A percentile compares a stretch with the other conserved stretches of the same genome.
Conservation (phyloP, 164 flowering plant genomes). For the Aristolochia fimbriata region DNA sequence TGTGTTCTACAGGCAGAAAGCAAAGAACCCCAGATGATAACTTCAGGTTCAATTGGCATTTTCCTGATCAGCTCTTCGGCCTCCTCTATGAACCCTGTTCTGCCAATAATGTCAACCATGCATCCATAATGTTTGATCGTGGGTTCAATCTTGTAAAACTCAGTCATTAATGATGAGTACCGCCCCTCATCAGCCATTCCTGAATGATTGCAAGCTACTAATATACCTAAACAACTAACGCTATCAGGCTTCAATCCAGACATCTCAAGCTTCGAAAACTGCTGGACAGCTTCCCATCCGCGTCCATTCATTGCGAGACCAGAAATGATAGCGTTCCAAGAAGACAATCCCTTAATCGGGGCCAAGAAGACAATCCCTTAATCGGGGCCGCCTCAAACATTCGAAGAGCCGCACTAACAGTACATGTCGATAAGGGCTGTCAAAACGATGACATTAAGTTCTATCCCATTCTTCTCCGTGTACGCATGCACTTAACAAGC, state of each 20-base stretch:
- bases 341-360: constrained; percentile 45
- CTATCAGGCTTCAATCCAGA: constrained; percentile 37
- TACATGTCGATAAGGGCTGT: constrained; percentile 76
- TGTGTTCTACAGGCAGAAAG: constrained; percentile 47
- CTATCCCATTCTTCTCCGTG: constrained; percentile 28
- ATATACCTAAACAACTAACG: constrained; percentile 52
- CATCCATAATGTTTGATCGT: constrained; percentile 58
- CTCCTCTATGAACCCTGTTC: constrained; percentile 48
- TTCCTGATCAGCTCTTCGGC: constrained; percentile 46
- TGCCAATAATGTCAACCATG: constrained; percentile 54
- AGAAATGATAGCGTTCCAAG: constrained; percentile 71
- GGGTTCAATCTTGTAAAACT: constrained; percentile 40
- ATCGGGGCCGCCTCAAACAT: constrained; percentile 28
- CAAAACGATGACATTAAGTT: constrained; percentile 35
- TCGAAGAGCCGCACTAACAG: constrained; percentile 52
- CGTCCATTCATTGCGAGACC: constrained; percentile 67
- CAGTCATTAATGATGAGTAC: constrained; percentile 36
- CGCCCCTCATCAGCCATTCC: constrained; percentile 45
- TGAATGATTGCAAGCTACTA: constrained; percentile 63
- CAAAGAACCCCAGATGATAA: constrained; percentile 53
- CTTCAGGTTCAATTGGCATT: constrained; percentile 53
- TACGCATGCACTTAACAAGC: constrained; percentile 56
- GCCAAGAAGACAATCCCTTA: too few species aligned
- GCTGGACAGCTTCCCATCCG: constrained; percentile 37
- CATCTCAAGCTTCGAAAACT: constrained; percentile 41